Percentiles rank a stretch among this genome's conserved stretches.
phyloP scores from a whole-genome alignment of 345 rosid species.

The Reutealis trisperma region DNA sequence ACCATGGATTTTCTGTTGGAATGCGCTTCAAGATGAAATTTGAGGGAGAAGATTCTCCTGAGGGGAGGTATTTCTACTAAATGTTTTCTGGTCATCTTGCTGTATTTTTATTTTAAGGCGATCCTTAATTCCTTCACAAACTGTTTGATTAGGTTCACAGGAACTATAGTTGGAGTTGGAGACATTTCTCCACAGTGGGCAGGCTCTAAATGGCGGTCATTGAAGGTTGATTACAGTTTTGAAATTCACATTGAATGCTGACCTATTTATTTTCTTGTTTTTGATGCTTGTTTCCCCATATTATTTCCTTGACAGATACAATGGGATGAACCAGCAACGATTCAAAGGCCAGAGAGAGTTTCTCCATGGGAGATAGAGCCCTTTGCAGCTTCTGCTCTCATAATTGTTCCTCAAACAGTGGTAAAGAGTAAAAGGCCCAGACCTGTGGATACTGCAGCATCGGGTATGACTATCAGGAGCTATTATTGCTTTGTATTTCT shows the following conservation, averaged over 20 bases:
- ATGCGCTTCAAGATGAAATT: slow-evolving; percentile 89
- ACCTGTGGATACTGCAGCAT: slow-evolving; percentile 45
- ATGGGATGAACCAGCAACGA: slow-evolving; percentile 92
- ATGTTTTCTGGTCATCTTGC: neutral
- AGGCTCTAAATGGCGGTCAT: slow-evolving; percentile 80
- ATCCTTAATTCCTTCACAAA: neutral
- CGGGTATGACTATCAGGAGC: slow-evolving; percentile 40
- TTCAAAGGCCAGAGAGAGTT: slow-evolving; percentile 78
- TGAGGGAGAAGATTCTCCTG: slow-evolving; percentile 93
- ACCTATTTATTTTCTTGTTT: slow-evolving; percentile 19
- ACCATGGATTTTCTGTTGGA: slow-evolving; percentile 62
- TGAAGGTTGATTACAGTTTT: slow-evolving; percentile 51
- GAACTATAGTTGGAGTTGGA: slow-evolving; percentile 80
- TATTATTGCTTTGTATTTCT: neutral
- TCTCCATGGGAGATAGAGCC: slow-evolving; percentile 97
- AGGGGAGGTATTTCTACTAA: slow-evolving; percentile 57
- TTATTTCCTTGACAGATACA: slow-evolving; percentile 53
- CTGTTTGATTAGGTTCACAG: slow-evolving; percentile 64
- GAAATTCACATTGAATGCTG: slow-evolving; percentile 9
- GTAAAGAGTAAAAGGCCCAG: slow-evolving; percentile 79
- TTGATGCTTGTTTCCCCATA: slow-evolving; percentile 28
- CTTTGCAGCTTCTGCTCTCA: slow-evolving; percentile 46
- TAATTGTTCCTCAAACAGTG: slow-evolving; percentile 44
- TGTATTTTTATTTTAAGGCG: neutral
- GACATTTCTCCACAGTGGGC: slow-evolving; percentile 79